Conservation (phyloP, 108 stramenopile species). For the Skeletonema costatum region DNA sequence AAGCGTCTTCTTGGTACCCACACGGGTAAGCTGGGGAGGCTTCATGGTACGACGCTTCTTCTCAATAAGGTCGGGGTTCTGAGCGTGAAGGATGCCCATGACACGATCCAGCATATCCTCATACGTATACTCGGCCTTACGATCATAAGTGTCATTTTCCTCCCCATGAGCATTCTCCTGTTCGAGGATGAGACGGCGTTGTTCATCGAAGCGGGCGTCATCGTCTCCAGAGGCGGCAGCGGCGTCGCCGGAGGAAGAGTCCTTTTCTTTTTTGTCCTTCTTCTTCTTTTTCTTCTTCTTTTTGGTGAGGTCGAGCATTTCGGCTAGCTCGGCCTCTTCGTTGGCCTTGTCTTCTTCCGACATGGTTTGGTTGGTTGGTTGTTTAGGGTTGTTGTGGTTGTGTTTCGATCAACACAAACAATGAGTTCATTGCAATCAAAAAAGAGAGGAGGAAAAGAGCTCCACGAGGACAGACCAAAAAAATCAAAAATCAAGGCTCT, state of each 20-base stretch:
- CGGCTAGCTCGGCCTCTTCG: constrained; percentile 86
- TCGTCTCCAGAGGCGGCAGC: constrained; percentile 22
- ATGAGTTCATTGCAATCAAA: not conserved
- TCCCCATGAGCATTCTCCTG: constrained; percentile 65
- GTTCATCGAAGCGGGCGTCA: constrained; percentile 58
- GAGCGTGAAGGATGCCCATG: constrained; percentile 86
- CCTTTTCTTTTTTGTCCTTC: constrained; percentile 62
- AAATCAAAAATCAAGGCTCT: too few relatives aligned
- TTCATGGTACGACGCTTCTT: constrained; percentile 98
- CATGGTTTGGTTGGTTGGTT: constrained; percentile 3
- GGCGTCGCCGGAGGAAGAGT: constrained; percentile 13
- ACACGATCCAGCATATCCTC: constrained; percentile 89
- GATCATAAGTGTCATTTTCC: constrained; percentile 77
- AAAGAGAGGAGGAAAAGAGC: not conserved
- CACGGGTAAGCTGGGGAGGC: constrained; percentile 94
- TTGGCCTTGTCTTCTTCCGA: constrained; percentile 43
- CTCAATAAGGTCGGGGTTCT: constrained; percentile 97
- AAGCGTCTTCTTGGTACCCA: constrained; percentile 95
- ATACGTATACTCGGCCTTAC: constrained; percentile 90
- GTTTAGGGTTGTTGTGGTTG: not conserved
- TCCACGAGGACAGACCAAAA: not conserved
- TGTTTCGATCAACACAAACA: not conserved
- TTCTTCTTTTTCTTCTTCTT: constrained; percentile 95
- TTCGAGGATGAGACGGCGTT: constrained; percentile 65
- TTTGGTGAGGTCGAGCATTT: constrained; percentile 86